Evolutionary conservation across 345 rosid genomes (phyloP).

Genomic region (Angophora floribunda): DNA sequence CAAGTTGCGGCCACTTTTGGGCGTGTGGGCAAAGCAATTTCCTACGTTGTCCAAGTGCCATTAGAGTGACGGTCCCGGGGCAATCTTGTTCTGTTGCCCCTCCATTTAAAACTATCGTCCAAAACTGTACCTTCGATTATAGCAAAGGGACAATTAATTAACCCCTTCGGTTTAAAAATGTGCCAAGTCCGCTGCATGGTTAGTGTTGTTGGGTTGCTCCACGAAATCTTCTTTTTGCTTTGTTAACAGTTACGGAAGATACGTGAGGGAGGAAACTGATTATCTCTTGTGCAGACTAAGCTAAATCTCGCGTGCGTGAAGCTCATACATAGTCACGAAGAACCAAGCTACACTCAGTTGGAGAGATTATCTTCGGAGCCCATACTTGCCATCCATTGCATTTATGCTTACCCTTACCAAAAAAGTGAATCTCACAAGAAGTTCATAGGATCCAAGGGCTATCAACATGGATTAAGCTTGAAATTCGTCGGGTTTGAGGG

Average conservation of each 20-base stretch:
- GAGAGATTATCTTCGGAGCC: neutral
- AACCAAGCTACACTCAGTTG: neutral
- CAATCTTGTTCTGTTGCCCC: neutral
- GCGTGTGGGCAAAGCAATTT: neutral
- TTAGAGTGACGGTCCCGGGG: neutral
- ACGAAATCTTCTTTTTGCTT: neutral
- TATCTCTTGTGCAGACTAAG: neutral
- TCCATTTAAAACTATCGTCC: neutral
- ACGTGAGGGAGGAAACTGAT: neutral
- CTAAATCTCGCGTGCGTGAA: neutral
- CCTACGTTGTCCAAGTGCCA: neutral
- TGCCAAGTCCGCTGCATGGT: neutral
- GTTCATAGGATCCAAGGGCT: neutral
- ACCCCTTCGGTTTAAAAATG: neutral
- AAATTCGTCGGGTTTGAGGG: neutral
- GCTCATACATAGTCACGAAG: neutral
- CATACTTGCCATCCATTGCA: neutral
- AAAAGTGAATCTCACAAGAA: neutral
- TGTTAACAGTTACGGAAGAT: neutral
- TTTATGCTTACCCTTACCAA: neutral
- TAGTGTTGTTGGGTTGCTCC: neutral
- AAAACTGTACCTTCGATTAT: neutral
- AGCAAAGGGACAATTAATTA: neutral
- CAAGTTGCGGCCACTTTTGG: neutral
- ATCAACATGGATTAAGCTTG: neutral